These are phyloP conservation scores for Cryptococcus hybrid DNA, from an alignment of 1,284 basidiomycete species.

Conservation along the genomic window DNA sequence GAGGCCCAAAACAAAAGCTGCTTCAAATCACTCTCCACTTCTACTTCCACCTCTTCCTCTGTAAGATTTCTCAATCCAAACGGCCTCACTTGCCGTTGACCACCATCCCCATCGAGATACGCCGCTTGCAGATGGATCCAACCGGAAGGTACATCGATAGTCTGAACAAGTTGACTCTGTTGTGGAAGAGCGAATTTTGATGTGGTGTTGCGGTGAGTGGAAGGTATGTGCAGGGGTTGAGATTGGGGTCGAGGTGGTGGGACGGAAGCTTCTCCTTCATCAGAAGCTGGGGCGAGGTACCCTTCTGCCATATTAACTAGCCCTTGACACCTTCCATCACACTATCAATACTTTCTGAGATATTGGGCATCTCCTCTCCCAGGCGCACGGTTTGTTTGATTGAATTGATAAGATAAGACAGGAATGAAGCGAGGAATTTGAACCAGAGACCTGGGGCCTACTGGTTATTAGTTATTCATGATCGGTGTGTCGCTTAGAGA, in stretches of 20 bases:
- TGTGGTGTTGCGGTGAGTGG: background rate
- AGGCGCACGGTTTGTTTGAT: background rate
- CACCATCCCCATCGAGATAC: slow-evolving; percentile 34
- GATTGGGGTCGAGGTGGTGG: slow-evolving; percentile 5
- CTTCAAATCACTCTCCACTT: slow-evolving; percentile 37
- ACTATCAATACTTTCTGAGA: slow-evolving; percentile 33
- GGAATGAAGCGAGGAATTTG: background rate
- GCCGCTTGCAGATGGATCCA: slow-evolving; percentile 48
- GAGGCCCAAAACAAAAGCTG: slow-evolving; percentile 39
- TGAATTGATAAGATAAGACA: background rate
- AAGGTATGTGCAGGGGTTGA: slow-evolving; percentile 5
- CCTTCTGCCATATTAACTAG: slow-evolving; percentile 35
- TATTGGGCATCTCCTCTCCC: slow-evolving; percentile 30
- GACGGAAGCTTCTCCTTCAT: background rate
- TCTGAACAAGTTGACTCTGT: slow-evolving; percentile 27
- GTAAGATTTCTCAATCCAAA: slow-evolving; percentile 40
- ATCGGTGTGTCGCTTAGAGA: background rate
- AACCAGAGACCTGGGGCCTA: slow-evolving; percentile 1
- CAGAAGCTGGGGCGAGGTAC: slow-evolving; percentile 13
- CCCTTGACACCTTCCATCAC: slow-evolving; percentile 40
- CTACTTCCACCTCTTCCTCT: slow-evolving; percentile 24
- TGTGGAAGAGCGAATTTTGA: slow-evolving; percentile 9
- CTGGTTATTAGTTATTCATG: slow-evolving; percentile 1
- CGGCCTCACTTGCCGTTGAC: slow-evolving; percentile 30
- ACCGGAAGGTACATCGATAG: slow-evolving; percentile 40